Percentiles rank a stretch among this genome's conserved stretches.
phyloP scores from a whole-genome alignment of 352 stramenopile species.

The Thraustochytrium sp. region DNA sequence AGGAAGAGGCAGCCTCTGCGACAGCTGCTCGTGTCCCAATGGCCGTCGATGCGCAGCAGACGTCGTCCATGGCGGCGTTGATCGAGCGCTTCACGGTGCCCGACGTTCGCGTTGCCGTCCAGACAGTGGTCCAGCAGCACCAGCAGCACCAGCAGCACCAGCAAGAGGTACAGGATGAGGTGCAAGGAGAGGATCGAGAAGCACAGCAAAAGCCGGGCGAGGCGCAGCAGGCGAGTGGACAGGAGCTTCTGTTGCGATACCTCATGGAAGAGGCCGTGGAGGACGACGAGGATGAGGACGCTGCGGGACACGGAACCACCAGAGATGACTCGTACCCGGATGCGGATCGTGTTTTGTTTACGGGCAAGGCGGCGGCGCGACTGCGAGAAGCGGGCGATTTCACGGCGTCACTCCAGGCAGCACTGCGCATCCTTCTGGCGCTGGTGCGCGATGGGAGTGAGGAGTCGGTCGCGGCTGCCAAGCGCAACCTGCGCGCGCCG shows the following conservation, averaged over 20 bases:
- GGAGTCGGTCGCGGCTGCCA: not conserved
- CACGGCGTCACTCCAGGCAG: slow-evolving; percentile 3
- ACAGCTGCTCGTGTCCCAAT: not conserved
- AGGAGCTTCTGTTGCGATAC: slow-evolving; percentile 12
- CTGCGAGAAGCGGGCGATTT: slow-evolving; percentile 3
- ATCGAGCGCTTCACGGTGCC: not conserved
- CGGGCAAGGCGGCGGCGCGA: too few species aligned
- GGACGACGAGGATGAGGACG: not conserved
- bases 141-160: too few species aligned
- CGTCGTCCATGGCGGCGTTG: not conserved
- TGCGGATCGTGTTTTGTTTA: not conserved
- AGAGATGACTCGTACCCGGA: not conserved
- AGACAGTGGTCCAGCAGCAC: too few species aligned
- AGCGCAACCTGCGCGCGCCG: not conserved
- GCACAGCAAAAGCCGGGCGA: not conserved
- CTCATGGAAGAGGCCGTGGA: slow-evolving; percentile 17
- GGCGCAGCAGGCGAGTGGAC: not conserved
- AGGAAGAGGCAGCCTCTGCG: too few species aligned
- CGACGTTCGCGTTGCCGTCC: not conserved
- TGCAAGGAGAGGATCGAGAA: not conserved
- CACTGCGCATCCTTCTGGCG: not conserved
- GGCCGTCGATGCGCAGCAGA: not conserved
- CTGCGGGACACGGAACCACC: not conserved
- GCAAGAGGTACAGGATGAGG: not conserved
- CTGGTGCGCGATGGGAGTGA: not conserved